phyloP scores from a whole-genome alignment of 2,329 filamentous ascomycete species.

The Lachnellula suecica region DNA sequence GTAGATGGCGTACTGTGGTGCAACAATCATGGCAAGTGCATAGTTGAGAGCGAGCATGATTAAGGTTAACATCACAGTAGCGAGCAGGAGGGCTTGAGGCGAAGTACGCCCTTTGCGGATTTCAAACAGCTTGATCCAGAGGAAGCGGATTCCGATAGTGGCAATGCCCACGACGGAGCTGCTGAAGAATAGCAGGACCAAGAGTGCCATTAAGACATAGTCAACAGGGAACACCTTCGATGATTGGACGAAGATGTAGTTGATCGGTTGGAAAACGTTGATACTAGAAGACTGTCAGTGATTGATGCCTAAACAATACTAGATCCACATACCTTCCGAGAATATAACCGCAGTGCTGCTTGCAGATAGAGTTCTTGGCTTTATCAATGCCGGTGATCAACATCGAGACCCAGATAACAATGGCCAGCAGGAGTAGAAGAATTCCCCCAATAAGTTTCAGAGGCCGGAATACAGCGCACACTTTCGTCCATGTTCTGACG shows the following conservation, averaged over 20 bases:
- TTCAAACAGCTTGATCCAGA: conserved; percentile 92
- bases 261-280: conserved; percentile 93
- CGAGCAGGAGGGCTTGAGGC: conserved; percentile 87
- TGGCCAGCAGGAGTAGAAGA: conserved; percentile 68
- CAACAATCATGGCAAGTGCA: conserved; percentile 87
- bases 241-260: conserved; percentile 81
- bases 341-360: conserved; percentile 87
- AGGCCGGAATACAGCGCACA: conserved; percentile 80
- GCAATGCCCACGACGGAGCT: conserved; percentile 86
- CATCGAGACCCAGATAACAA: conserved; percentile 87
- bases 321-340: conserved; percentile 52
- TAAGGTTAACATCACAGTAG: conserved; percentile 86
- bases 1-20: conserved; percentile 91
- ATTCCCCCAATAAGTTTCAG: conserved; percentile 86
- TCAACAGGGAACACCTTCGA: conserved; percentile 87
- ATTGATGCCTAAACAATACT: neutral
- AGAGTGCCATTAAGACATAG: conserved; percentile 82
- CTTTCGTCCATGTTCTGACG: conserved; percentile 74
- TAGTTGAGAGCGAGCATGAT: conserved; percentile 93
- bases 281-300: conserved; percentile 50
- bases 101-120: conserved; percentile 87
- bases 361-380: conserved; percentile 91
- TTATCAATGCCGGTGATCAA: conserved; percentile 95
- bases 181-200: conserved; percentile 85
- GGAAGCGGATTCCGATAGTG: conserved; percentile 86